phyloP scores from a whole-genome alignment of 805 yeast genomes.

The Saccharomycopsis schoenii region DNA sequence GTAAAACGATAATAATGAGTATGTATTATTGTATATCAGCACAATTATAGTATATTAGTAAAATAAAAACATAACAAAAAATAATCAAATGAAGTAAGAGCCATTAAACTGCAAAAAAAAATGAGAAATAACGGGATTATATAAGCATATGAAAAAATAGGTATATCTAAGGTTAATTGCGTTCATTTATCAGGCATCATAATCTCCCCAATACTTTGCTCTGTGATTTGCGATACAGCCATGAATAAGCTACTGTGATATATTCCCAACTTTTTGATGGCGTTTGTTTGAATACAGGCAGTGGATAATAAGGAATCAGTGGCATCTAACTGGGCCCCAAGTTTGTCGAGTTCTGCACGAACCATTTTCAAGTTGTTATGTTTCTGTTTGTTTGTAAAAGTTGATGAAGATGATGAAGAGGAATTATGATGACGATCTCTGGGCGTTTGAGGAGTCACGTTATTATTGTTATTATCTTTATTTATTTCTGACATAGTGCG shows the following conservation, averaged over 20 bases:
- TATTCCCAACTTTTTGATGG: slow-evolving; percentile 9
- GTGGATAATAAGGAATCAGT: slow-evolving; percentile 3
- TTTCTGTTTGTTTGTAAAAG: slow-evolving; percentile 5
- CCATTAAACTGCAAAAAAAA: not conserved
- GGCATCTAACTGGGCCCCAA: not conserved
- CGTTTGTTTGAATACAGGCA: slow-evolving; percentile 4
- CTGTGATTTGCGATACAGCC: slow-evolving; percentile 10
- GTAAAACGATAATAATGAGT: not conserved
- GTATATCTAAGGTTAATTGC: too few relatives aligned
- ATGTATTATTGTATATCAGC: not conserved
- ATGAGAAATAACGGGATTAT: not conserved
- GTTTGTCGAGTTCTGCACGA: slow-evolving; percentile 6
- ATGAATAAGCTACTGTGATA: slow-evolving; percentile 8
- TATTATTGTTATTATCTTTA: not conserved
- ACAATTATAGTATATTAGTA: too few relatives aligned
- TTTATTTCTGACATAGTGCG: not conserved
- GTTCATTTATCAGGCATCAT: not conserved
- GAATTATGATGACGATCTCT: not conserved
- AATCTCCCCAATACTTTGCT: slow-evolving; percentile 3
- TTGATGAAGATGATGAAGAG: not conserved
- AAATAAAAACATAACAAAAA: not conserved
- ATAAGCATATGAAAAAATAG: not conserved
- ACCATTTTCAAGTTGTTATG: slow-evolving; percentile 5
- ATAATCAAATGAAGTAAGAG: not conserved
- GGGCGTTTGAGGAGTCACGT: not conserved